Evolutionary conservation across 495 filamentous ascomycete species (phyloP).

Genomic region (Chaetomium tenue): DNA sequence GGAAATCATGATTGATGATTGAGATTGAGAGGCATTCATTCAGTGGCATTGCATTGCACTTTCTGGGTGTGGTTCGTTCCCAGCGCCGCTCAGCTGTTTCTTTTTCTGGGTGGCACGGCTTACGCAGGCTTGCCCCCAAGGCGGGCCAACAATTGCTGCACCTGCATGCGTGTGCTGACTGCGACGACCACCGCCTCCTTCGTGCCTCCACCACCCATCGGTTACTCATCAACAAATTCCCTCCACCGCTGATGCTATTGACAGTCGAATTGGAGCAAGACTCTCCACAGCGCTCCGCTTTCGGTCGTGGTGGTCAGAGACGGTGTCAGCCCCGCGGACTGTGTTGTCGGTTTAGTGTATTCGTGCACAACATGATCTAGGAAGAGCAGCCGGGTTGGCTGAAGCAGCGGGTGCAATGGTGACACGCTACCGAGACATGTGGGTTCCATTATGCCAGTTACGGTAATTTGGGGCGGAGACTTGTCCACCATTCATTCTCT

Average conservation of each 20-base stretch:
- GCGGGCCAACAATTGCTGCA: slow-evolving; percentile 1
- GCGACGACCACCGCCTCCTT: slow-evolving; percentile 6
- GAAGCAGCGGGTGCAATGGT: slow-evolving; percentile 4
- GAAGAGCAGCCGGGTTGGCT: slow-evolving; percentile 4
- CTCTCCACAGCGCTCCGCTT: slow-evolving; percentile 6
- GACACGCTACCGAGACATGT: slow-evolving; percentile 9
- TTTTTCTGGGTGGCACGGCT: slow-evolving; percentile 1
- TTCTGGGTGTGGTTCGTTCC: neutral
- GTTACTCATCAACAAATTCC: slow-evolving; percentile 5
- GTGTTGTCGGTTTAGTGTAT: neutral
- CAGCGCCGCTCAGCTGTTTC: slow-evolving; percentile 5
- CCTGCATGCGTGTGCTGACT: neutral
- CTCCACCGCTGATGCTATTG: neutral
- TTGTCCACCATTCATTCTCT: neutral
- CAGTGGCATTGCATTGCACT: neutral
- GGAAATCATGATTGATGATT: neutral
- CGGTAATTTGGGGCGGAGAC: slow-evolving; percentile 7
- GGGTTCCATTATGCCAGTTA: neutral
- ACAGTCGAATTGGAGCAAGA: neutral
- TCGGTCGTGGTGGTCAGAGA: neutral
- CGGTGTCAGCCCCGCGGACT: neutral
- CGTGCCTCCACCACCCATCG: neutral
- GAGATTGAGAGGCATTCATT: neutral
- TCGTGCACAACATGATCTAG: neutral
- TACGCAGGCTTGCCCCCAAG: neutral